These are phyloP conservation scores for Hirsutella rhossiliensis DNA, from an alignment of 2,329 filamentous ascomycete genomes.

Conservation along the genomic window DNA sequence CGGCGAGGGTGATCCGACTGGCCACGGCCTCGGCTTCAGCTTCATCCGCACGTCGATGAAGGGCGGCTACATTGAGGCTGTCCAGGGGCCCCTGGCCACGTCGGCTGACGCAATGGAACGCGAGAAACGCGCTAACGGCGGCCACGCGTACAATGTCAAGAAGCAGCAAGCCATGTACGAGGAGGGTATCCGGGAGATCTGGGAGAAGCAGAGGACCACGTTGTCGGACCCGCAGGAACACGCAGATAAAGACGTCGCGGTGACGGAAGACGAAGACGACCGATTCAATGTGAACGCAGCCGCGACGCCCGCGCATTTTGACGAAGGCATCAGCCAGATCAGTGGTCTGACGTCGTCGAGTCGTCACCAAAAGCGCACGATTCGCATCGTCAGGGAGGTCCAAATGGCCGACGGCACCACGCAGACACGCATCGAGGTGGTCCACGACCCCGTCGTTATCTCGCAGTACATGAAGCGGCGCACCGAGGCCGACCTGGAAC, in stretches of 20 bases:
- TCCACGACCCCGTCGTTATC: conserved; percentile 78
- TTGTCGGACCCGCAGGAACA: conserved; percentile 62
- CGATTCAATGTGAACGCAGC: conserved; percentile 61
- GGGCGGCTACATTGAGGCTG: conserved; percentile 78
- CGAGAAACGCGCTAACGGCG: conserved; percentile 78
- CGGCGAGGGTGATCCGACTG: conserved; percentile 88
- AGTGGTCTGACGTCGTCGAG: conserved; percentile 58
- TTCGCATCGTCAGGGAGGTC: conserved; percentile 59
- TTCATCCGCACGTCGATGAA: conserved; percentile 99
- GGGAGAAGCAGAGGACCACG: conserved; percentile 75
- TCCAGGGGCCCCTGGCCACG: conserved; percentile 52
- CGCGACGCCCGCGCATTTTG: conserved; percentile 52
- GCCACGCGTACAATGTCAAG: conserved; percentile 95
- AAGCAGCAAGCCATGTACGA: conserved; percentile 88
- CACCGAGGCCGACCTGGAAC: conserved; percentile 56
- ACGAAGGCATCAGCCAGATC: conserved; percentile 73
- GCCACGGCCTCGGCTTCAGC: conserved; percentile 85
- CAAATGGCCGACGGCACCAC: conserved; percentile 31
- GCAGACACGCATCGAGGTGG: conserved; percentile 53
- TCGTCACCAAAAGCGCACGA: conserved; percentile 53
- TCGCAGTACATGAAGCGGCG: conserved; percentile 75
- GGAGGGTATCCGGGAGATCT: conserved; percentile 81
- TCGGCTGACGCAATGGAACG: conserved; percentile 78
- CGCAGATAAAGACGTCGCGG: conserved; percentile 47
- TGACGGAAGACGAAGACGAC: conserved; percentile 50